A percentile compares a stretch with the other conserved stretches of the same genome.
phyloP scores from a whole-genome alignment of 257 asterid species.

The Eucommia ulmoides region DNA sequence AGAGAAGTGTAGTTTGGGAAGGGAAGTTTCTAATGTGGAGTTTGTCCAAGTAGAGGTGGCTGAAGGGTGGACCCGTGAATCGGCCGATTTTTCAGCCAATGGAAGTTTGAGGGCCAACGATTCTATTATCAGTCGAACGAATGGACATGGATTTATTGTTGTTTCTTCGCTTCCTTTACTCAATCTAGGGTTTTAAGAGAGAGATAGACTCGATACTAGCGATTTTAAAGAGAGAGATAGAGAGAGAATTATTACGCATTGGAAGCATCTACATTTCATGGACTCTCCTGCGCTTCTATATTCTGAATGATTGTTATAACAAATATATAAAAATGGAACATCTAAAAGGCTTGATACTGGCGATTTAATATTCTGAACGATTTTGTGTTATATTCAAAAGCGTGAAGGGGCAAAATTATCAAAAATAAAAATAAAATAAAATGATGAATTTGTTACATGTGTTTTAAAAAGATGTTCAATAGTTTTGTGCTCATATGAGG shows the following conservation, averaged over 20 bases:
- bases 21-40: slow-evolving; percentile 63
- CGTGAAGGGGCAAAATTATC: no score
- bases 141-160: slow-evolving; percentile 89
- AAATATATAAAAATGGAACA: no score
- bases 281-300: no score
- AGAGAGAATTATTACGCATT: background rate
- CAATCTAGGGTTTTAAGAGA: background rate
- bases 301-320: no score
- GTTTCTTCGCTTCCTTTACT: background rate
- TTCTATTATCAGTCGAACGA: slow-evolving; percentile 62
- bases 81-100: slow-evolving; percentile 36
- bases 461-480: no score
- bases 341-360: no score
- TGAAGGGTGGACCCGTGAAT: slow-evolving; percentile 59
- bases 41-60: slow-evolving; percentile 71
- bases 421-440: no score
- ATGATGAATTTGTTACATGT: no score
- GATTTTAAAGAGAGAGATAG: background rate
- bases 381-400: no score
- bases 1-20: slow-evolving; percentile 58
- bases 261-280: background rate
- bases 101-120: slow-evolving; percentile 59
- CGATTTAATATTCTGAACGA: no score
- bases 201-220: background rate
- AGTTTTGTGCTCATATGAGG: no score